phyloP scores from a whole-genome alignment of 306 rosid genomes.

The Argentina anserina region DNA sequence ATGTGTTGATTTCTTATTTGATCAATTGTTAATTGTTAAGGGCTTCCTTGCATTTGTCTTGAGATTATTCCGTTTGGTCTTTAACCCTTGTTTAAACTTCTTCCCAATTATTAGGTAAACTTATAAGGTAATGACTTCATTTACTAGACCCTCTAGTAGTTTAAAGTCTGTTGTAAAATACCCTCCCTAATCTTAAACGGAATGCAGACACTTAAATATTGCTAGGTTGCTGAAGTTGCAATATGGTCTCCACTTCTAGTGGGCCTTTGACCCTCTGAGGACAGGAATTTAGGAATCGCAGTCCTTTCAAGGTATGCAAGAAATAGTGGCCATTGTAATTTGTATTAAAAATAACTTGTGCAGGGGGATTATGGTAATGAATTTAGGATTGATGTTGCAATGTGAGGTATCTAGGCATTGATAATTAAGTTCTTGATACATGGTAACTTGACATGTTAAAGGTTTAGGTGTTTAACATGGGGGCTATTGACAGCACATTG shows the following conservation, averaged over 20 bases:
- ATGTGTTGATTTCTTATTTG: background rate
- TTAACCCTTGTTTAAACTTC: background rate
- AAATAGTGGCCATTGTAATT: too few relatives aligned
- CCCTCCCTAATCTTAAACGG: background rate
- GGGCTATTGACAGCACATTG: background rate
- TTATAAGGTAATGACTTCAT: background rate
- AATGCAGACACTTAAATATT: background rate
- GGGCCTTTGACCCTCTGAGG: background rate
- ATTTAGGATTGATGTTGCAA: background rate
- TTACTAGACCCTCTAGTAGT: background rate
- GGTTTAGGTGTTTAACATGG: background rate
- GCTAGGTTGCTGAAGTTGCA: background rate
- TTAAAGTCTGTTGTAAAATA: background rate
- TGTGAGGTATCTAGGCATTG: background rate
- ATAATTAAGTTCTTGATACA: background rate
- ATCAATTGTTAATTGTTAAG: background rate
- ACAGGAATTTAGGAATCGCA: background rate
- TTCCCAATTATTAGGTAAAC: background rate
- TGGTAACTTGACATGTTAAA: background rate
- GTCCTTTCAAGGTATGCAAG: background rate
- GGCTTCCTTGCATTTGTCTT: background rate
- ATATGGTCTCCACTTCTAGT: background rate
- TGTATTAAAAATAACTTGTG: constrained; percentile 1
- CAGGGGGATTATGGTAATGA: background rate
- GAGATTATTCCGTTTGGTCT: background rate